Conservation (phyloP, 1,139 yeast species). For the Taphrina pruni region DNA sequence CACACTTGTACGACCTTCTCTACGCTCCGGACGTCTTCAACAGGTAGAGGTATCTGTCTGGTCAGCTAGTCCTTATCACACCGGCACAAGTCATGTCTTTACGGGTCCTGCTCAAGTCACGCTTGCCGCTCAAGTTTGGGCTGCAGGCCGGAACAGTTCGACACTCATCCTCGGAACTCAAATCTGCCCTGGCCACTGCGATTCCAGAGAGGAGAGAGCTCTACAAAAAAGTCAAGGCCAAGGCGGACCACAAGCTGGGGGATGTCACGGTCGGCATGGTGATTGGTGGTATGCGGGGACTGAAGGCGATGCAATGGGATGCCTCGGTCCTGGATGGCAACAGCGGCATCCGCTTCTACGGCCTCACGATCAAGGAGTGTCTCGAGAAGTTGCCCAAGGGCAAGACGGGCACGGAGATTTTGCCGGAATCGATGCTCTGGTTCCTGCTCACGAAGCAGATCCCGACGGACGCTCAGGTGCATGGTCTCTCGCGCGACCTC, state of each 20-base stretch:
- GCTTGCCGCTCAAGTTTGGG: conserved; percentile 17
- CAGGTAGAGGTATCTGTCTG: background rate
- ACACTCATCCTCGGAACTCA: conserved; percentile 47
- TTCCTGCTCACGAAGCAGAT: conserved; percentile 68
- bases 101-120: conserved; percentile 5
- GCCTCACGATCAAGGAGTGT: conserved; percentile 61
- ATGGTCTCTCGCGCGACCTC: conserved; percentile 76
- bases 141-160: conserved; percentile 11
- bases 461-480: conserved; percentile 77
- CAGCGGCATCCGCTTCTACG: conserved; percentile 63
- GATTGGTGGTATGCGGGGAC: conserved; percentile 65
- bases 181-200: conserved; percentile 53
- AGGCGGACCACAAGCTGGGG: conserved; percentile 47
- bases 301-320: conserved; percentile 61
- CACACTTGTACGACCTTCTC: too few relatives aligned
- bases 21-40: background rate
- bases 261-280: conserved; percentile 56
- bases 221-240: conserved; percentile 54
- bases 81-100: conserved; percentile 17
- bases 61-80: background rate
- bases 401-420: conserved; percentile 50
- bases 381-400: conserved; percentile 57
- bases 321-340: conserved; percentile 61
- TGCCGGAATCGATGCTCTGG: conserved; percentile 93
- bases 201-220: conserved; percentile 57